phyloP scores from a whole-genome alignment of 1,284 basidiomycete species.

The Boletus sp. region DNA sequence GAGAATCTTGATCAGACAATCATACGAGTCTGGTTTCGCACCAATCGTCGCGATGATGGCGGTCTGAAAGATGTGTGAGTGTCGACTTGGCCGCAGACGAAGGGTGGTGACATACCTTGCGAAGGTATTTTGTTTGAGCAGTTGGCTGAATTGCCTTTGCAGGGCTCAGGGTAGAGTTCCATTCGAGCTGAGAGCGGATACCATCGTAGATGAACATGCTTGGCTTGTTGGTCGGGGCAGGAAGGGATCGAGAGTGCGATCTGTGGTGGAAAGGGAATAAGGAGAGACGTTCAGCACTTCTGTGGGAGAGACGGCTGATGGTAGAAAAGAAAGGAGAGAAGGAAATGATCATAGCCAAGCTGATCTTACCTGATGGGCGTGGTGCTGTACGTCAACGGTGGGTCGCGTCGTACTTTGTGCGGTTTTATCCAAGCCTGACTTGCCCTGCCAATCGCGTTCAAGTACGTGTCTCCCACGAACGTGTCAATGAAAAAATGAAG shows the following conservation, averaged over 20 bases:
- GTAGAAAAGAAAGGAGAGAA: conserved; percentile 9
- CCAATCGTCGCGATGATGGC: conserved; percentile 97
- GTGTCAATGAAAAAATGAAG: conserved; percentile 20
- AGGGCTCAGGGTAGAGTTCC: conserved; percentile 82
- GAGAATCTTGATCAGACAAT: conserved; percentile 11
- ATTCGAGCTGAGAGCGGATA: conserved; percentile 83
- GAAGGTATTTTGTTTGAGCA: conserved; percentile 77
- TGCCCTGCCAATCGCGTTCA: conserved; percentile 12
- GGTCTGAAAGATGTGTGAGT: conserved; percentile 52
- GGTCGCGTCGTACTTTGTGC: neutral
- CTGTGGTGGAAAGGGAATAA: conserved; percentile 6
- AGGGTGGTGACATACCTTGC: conserved; percentile 61
- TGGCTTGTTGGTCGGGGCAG: conserved; percentile 17
- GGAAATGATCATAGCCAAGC: conserved; percentile 13
- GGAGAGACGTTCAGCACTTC: conserved; percentile 13
- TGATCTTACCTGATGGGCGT: conserved; percentile 17
- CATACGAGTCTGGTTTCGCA: conserved; percentile 32
- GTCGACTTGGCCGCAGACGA: neutral
- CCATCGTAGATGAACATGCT: conserved; percentile 51
- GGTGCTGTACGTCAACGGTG: conserved; percentile 7
- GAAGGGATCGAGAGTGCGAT: conserved; percentile 11
- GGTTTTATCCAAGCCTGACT: conserved; percentile 17
- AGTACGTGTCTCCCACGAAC: conserved; percentile 21
- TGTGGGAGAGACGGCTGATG: conserved; percentile 18
- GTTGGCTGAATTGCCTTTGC: conserved; percentile 62